Percentiles rank a stretch among this genome's conserved stretches.
Evolutionary conservation across 768 basidiomycete species (phyloP).

Genomic region (Tephrocybe sp.): DNA sequence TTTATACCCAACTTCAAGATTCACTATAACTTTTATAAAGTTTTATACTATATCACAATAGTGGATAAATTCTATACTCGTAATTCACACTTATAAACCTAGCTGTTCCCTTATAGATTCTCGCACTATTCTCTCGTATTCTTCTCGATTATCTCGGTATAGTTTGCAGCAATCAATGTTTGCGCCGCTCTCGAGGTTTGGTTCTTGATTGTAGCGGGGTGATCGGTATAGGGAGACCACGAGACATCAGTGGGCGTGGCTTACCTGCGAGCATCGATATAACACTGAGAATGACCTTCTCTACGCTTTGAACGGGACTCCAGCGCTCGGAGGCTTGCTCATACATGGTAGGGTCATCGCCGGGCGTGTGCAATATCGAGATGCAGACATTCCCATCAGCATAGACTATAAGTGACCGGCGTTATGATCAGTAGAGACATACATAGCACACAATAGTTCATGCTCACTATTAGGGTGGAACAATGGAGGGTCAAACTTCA

Average conservation of each 20-base stretch:
- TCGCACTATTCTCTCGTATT: slow-evolving; percentile 87
- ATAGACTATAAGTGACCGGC: slow-evolving; percentile 77
- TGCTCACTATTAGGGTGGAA: slow-evolving; percentile 95
- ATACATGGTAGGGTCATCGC: slow-evolving; percentile 90
- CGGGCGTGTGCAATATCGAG: slow-evolving; percentile 94
- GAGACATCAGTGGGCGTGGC: slow-evolving; percentile 21
- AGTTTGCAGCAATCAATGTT: slow-evolving; percentile 98
- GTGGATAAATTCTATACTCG: slow-evolving; percentile 6
- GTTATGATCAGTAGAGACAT: slow-evolving; percentile 9
- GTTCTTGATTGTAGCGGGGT: slow-evolving; percentile 53
- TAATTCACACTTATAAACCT: slow-evolving; percentile 50
- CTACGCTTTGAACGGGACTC: slow-evolving; percentile 98
- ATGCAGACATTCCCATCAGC: slow-evolving; percentile 97
- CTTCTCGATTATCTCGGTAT: slow-evolving; percentile 84
- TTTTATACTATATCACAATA: slow-evolving; percentile 14
- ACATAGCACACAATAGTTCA: slow-evolving; percentile 1
- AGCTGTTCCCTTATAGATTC: slow-evolving; percentile 85
- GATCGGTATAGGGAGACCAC: slow-evolving; percentile 17
- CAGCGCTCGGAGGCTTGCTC: slow-evolving; percentile 95
- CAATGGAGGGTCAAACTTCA: slow-evolving; percentile 97
- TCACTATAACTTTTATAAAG: slow-evolving; percentile 3
- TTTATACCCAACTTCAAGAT: not conserved
- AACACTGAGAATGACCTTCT: slow-evolving; percentile 95
- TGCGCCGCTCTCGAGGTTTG: slow-evolving; percentile 96
- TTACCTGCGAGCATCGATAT: slow-evolving; percentile 95